Evolutionary conservation across 2,329 filamentous ascomycete species (phyloP), one percentile per base, ranked within the genome.

Genomic region (Sphaerulina vaccinii): DNA sequence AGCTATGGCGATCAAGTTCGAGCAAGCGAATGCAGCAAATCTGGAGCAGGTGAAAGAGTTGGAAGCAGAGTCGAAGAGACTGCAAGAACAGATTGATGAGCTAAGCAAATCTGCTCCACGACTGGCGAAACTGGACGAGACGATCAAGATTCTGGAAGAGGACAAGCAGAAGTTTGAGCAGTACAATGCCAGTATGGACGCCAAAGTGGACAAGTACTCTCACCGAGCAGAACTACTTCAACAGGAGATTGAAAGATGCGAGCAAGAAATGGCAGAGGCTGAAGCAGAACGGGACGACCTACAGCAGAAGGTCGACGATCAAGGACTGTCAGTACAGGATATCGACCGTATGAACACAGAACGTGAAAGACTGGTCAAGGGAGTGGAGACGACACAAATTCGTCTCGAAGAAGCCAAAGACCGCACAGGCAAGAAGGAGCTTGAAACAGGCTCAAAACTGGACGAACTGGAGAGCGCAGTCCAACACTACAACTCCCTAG

Each of bases 341-440:
- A 97, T 99, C 67, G 93, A 99, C 79, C 90, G 93, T 70, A 96
- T 99, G 92, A 96, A 90, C 62, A 86, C 88, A 29, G 93, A 99
- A 70, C 85, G 91, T 47, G 93, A 99, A 65, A 85, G 93, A 40
- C 80, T 99, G n/a, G 89, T 95, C 59, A 91, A 87, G 63, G 88
- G 86, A 36, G 86, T 96, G 38, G 90, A 96, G 62, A 81, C 85
- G 2, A 87, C 89, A 0, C 79, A 83, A 5, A 78, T 82, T 49
- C 81, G 89, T 46, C 77, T 96, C 0, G 91, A 96, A 51, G 93
- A 97, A 57, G 81, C 86, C 7, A 95, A 95, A 74, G 86, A 82
- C 59, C 86, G 83, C 60, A 87, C 93, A 1, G 80, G 85, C 15
- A 90, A 96, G 61, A 93, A 88, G 64, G 95, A 99, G 71, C 71